Conservation (phyloP, 2,329 filamentous ascomycete species). For the Periconia macrospinosa region DNA sequence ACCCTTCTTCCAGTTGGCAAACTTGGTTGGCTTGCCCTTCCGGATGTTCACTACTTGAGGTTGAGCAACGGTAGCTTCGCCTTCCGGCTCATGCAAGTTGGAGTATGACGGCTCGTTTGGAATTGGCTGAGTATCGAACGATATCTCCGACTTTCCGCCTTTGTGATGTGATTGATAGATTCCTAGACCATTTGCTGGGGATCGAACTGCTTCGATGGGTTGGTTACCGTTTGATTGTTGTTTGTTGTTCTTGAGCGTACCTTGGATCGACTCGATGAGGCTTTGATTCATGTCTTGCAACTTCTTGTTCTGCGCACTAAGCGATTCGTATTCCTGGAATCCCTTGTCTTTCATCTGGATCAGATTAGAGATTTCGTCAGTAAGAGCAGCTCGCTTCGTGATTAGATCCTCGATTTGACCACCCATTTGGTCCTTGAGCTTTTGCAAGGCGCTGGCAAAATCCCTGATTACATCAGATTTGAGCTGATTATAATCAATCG, state of each 20-base stretch:
- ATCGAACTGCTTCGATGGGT: conserved; percentile 49
- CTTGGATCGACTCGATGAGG: conserved; percentile 90
- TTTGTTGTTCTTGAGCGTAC: conserved; percentile 79
- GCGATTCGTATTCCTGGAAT: conserved; percentile 91
- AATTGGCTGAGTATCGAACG: conserved; percentile 44
- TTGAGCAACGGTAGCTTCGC: conserved; percentile 63
- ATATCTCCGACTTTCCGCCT: conserved; percentile 42
- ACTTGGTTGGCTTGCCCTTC: conserved; percentile 89
- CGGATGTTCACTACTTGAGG: conserved; percentile 96
- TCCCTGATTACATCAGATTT: conserved; percentile 65
- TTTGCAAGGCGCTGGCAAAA: conserved; percentile 63
- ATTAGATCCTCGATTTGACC: conserved; percentile 84
- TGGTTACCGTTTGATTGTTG: conserved; percentile 51
- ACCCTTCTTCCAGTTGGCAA: conserved; percentile 99
- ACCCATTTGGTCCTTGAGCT: conserved; percentile 78
- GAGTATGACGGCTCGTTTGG: conserved; percentile 44
- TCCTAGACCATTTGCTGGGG: conserved; percentile 61
- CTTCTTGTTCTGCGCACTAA: conserved; percentile 92
- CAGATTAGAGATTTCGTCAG: conserved; percentile 82
- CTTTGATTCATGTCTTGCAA: conserved; percentile 95
- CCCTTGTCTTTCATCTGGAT: conserved; percentile 88
- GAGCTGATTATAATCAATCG: conserved; percentile 74
- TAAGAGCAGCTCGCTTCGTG: conserved; percentile 78
- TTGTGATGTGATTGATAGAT: conserved; percentile 55
- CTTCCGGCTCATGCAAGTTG: conserved; percentile 63